phyloP scores from a whole-genome alignment of 164 flowering plant species.

The Umbilicus rupestris region DNA sequence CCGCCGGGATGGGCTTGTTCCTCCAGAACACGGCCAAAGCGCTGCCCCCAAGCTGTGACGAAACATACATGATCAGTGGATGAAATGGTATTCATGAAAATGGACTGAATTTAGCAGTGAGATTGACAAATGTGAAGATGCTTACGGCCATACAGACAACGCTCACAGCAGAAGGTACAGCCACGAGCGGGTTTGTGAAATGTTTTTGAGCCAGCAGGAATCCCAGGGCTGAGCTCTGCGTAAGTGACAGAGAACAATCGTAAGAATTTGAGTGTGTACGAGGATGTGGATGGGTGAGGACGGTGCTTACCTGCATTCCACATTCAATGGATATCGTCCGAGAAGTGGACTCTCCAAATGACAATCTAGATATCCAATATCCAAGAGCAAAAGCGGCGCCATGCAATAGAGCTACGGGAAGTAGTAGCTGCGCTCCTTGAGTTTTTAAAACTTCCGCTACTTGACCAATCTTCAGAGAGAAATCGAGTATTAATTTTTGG shows the following conservation, averaged over 20 bases:
- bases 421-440: constrained; percentile 72
- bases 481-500: constrained; percentile 16
- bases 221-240: constrained; percentile 96
- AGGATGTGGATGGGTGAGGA: no score
- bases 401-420: constrained; percentile 81
- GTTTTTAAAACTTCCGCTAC: constrained; percentile 83
- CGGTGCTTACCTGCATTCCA: constrained; percentile 82
- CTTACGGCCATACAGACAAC: constrained; percentile 98
- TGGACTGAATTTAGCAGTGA: not conserved
- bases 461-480: constrained; percentile 70
- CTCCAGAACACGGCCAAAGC: constrained; percentile 93
- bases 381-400: constrained; percentile 89
- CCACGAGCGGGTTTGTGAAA: constrained; percentile 92
- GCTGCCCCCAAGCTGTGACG: constrained; percentile 86
- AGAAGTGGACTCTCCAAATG: constrained; percentile 97
- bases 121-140: not conserved
- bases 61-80: not conserved
- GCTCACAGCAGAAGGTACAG: constrained; percentile 95
- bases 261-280: not conserved
- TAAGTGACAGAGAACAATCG: not conserved
- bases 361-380: constrained; percentile 65
- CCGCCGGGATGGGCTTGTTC: constrained; percentile 62
- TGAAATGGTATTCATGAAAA: not conserved
- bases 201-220: constrained; percentile 91
- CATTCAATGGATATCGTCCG: constrained; percentile 96